A percentile compares a stretch with the other conserved stretches of the same genome.
Conservation (phyloP, 1,284 basidiomycete genomes). For the Apiotrichum gracile region DNA sequence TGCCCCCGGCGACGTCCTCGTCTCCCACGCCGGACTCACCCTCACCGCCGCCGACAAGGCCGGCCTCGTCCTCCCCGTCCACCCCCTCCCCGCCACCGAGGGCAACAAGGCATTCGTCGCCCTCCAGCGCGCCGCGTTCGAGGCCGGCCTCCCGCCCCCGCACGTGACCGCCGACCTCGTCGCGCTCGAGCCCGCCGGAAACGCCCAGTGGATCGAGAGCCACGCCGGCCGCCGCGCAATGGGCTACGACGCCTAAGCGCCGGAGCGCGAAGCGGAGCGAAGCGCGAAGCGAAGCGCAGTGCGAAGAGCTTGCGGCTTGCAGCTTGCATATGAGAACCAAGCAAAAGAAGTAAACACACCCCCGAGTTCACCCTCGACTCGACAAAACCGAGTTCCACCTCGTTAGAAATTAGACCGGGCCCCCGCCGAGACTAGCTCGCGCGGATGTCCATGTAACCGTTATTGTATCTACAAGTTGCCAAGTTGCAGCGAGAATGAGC, state of each 20-base stretch:
- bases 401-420: too few relatives aligned
- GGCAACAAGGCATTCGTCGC: conserved; percentile 20
- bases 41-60: conserved; percentile 9
- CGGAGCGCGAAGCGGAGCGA: too few relatives aligned
- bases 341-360: too few relatives aligned
- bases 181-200: conserved; percentile 25
- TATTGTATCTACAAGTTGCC: too few relatives aligned
- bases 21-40: conserved; percentile 28
- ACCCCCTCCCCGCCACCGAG: conserved; percentile 21
- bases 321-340: too few relatives aligned
- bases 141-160: conserved; percentile 36
- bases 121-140: conserved; percentile 32
- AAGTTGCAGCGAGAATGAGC: too few relatives aligned
- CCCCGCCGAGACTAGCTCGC: too few relatives aligned
- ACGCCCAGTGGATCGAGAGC: conserved; percentile 15
- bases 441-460: too few relatives aligned
- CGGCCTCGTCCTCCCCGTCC: conserved; percentile 29
- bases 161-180: conserved; percentile 15
- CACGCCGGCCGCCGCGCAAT: conserved; percentile 32
- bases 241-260: conserved; percentile 23
- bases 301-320: too few relatives aligned
- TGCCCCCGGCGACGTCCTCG: conserved; percentile 36
- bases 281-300: too few relatives aligned
- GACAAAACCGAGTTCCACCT: too few relatives aligned
- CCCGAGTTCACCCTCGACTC: too few relatives aligned